phyloP scores from a whole-genome alignment of 768 basidiomycete genomes.

The Suillus subalutaceus region DNA sequence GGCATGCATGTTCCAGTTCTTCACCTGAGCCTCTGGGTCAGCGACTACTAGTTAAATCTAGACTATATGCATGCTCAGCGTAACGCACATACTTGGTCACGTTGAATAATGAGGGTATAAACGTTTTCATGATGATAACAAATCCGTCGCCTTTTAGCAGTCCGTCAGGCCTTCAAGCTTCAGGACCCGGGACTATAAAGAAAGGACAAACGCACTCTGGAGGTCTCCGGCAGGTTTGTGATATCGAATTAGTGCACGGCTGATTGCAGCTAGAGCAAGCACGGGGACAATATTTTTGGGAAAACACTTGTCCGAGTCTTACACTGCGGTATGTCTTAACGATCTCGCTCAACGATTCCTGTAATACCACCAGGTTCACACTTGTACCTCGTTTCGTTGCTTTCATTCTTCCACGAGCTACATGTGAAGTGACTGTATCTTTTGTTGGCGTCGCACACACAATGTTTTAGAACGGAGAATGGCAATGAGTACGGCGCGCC shows the following conservation, averaged over 20 bases:
- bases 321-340: background rate
- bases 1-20: too few relatives aligned
- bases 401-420: background rate
- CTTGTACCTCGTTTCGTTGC: background rate
- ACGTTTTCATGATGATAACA: too few relatives aligned
- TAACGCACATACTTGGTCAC: too few relatives aligned
- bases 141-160: too few relatives aligned
- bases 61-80: too few relatives aligned
- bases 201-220: too few relatives aligned
- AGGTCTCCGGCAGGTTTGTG: too few relatives aligned
- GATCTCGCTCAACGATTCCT: background rate
- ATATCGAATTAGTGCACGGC: too few relatives aligned
- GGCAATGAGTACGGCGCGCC: background rate
- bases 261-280: too few relatives aligned
- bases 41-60: background rate
- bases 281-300: background rate
- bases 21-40: background rate
- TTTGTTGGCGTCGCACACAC: background rate
- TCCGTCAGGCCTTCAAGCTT: too few relatives aligned
- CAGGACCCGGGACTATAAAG: too few relatives aligned
- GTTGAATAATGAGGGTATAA: too few relatives aligned
- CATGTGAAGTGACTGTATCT: background rate
- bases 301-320: background rate
- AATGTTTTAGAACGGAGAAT: background rate
- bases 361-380: background rate